Evolutionary conservation across 2,329 filamentous ascomycete species (phyloP), one percentile per base, ranked within the genome.

Genomic region (Dryadomyces sulphureus): DNA sequence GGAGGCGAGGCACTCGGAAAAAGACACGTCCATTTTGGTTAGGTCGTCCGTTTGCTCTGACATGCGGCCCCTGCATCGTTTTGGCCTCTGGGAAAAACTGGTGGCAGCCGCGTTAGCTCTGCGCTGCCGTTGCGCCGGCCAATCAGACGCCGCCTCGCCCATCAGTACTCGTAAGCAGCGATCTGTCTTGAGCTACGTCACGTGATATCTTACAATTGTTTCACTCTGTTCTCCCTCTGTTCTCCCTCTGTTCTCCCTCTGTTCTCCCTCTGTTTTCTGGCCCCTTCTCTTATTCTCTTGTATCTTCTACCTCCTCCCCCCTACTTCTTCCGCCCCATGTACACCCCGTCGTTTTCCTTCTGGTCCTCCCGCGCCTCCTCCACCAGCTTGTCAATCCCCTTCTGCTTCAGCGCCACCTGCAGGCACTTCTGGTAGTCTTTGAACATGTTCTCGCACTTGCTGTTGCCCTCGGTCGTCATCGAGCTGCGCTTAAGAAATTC

Each of bases 321-420:
- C n/a, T n/a, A 17, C 17, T 19, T 35, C 32, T 51, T 51, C 41
- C 62, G 59, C n/a, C 61, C 60, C 47, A 68, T 59, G 48, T 84
- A 75, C 53, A 82, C 69, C 11, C 77, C 68, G 60, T 96, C 90
- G 51, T 86, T 92, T 54, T 96, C 92, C 56, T 79, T 85, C 56
- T 86, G 89, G 58, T 89, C 85, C 54, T 92, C 87, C 49, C 89
- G 74, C 17, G 90, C 90, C 56, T 96, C 92, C 7, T 89, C 85
- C 11, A 98, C 69, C 70, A 96, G 84, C 56, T 83, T 85, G 62
- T 96, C 88, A 59, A 98, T 94, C 48, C 92, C 92, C 56, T 84
- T 77, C 47, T 87, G 79, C 63, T 92, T 93, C 43, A 98, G 70
- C 3, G 82, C 88, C 66, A 78, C 81, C 89, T 77, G 80, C 38